These are phyloP conservation scores for Nelumbo lutea DNA, from an alignment of 164 flowering plant genomes.

Conservation along the genomic window DNA sequence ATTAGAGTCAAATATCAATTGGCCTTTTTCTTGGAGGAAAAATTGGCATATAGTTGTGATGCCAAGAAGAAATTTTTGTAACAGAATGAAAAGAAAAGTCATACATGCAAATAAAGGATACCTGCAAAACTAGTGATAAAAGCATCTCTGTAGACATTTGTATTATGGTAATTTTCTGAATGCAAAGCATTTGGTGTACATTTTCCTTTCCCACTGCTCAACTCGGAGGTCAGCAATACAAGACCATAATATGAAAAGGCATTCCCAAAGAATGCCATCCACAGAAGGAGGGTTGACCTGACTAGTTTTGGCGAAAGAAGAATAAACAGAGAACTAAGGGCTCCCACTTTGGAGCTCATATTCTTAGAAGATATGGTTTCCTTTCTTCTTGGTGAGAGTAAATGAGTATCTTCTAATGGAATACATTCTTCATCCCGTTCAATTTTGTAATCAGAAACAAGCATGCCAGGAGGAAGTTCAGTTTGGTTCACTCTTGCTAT, in stretches of 20 bases:
- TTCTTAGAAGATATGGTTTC: constrained; percentile 18
- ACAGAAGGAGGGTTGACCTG: constrained; percentile 69
- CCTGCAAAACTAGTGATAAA: constrained; percentile 91
- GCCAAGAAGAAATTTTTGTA: background rate
- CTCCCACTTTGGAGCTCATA: constrained; percentile 23
- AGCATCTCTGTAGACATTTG: constrained; percentile 52
- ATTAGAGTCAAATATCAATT: constrained; percentile 11
- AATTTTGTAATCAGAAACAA: constrained; percentile 40
- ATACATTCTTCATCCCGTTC: constrained; percentile 24
- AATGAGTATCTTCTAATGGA: constrained; percentile 36
- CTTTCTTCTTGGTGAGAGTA: constrained; percentile 28
- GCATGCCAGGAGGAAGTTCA: constrained; percentile 60
- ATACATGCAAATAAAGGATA: constrained; percentile 15
- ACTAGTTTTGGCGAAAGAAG: constrained; percentile 70
- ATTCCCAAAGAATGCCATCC: constrained; percentile 87
- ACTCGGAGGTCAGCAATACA: constrained; percentile 73
- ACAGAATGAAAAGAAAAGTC: background rate
- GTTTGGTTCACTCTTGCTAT: constrained; percentile 49
- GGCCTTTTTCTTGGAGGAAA: background rate
- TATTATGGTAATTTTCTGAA: constrained; percentile 22
- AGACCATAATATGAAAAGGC: constrained; percentile 93
- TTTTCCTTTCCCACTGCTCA: constrained; percentile 37
- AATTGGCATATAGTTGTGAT: background rate
- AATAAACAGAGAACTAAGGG: constrained; percentile 32
- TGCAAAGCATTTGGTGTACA: constrained; percentile 28